Base-by-base conservation (phyloP, 306 rosid genomes). In the Astragalus membranaceus region DNA sequence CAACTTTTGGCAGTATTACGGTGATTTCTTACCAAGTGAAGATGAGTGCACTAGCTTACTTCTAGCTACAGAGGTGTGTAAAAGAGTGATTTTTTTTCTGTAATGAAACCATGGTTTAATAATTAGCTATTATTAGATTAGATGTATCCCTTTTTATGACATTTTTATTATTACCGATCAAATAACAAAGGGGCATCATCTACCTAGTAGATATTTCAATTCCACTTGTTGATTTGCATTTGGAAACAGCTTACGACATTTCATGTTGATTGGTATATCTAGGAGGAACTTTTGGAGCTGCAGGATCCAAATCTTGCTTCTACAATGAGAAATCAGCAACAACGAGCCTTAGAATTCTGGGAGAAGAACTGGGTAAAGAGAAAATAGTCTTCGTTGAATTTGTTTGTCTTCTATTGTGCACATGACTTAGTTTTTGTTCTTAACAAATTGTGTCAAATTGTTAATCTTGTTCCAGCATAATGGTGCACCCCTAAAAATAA, bases 1-100 rank as follows among this genome's bases (percentile, higher is more conserved):
- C 59, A 94, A 90, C 92, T 90, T 94, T 75, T 94, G 98, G 97
- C 97, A 88, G 87, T 75, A 85, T 73, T 90, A 88, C 51, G 87
- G 98, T 36, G 97, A 94, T 74, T 94, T 90, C 79, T 78, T 94
- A 80, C 98, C 98, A 4, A 85, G 96, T 69, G 83, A 77, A 36
- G 96, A 90, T 60, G 98, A 90, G 82, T 79, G 96, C 79, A 82
- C 96, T 60, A 94, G 89, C 90, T 85, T 90, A 73, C 95, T 94
- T 84, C 81, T 90, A 56, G 98, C 98, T 35, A 72, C 87, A 3
- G 92, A 94, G 97, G 98, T 94, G 70, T 12, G 78, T 81, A 36
- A 59, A 68, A 33, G 16, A 32, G 1, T 5, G 1, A 6, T 39
- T 41, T 3, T 4, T 48, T 33, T 57, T 55, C 30, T 12, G 30